Evolutionary conservation across 2,329 filamentous ascomycete genomes (phyloP), one percentile per base, ranked within the genome.

Genomic region (Chalaropsis ovoidea): DNA sequence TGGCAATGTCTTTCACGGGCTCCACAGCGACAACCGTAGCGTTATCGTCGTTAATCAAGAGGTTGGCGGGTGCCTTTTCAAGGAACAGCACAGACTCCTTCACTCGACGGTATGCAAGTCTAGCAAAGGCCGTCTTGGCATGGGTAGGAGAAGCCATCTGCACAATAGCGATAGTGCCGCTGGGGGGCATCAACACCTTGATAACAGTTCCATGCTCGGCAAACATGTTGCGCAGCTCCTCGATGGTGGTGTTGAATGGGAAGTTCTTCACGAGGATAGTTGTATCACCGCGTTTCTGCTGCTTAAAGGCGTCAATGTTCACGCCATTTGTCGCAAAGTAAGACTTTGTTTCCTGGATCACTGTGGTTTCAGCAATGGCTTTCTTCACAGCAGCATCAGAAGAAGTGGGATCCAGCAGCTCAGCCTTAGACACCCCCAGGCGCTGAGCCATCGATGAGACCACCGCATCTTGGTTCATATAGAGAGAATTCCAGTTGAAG

Each of bases 401-500:
- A 67, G 90, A 96, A 3, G 93, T 96, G n/a, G 93, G 94, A 76
- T 99, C 93, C 58, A 99, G 81, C 66, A 99, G 77, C 71, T 96
- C 91, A 11, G 90, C 86, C 78, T 99, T 99, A 65, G 88, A 87
- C 66, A 99, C 84, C 60, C 93, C 92, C 66, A 99, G 81, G 64
- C 92, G 87, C 72, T 87, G 85, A 61, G 94, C 90, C 68, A 96
- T 85, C 5, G 92, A 95, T 61, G 89, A 86, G 76, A 96, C 92
- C 63, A 99, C 91, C 62, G 94, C 90, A 78, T 99, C 92, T 77
- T 90, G 88, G 76, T 88, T 96, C 89, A 99, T 95, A 76, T 94
- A 99, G n/a, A 99, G 80, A n/a, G 92, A 93, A 78, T 99, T 99
- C 94, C 94, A 99, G 74, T 93, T 96, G 77, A 97, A 97, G 0